Conservation (phyloP, 495 filamentous ascomycete species). For the Penicillium canescens region DNA sequence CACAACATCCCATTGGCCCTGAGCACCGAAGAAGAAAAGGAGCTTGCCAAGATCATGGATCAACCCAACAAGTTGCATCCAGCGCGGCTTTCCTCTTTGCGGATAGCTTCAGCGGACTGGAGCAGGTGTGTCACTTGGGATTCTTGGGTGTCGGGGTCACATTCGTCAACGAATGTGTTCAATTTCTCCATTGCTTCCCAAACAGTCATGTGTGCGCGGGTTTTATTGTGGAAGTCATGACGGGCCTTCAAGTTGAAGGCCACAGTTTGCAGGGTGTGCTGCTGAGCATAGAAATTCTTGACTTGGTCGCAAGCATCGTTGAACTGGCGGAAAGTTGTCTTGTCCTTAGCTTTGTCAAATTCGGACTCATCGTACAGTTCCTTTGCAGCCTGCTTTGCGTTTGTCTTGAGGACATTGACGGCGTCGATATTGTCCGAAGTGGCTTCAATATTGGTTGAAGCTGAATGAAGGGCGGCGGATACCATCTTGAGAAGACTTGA, state of each 20-base stretch:
- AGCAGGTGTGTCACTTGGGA: constrained; percentile 88
- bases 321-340: constrained; percentile 77
- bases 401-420: neutral
- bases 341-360: constrained; percentile 79
- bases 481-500: too few relatives aligned
- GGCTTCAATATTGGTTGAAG: too few relatives aligned
- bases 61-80: constrained; percentile 87
- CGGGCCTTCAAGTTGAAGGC: constrained; percentile 83
- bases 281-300: constrained; percentile 79
- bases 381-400: constrained; percentile 22
- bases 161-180: constrained; percentile 85
- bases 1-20: constrained; percentile 90
- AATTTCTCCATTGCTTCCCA: constrained; percentile 92
- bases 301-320: constrained; percentile 75
- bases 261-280: constrained; percentile 81
- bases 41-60: constrained; percentile 90
- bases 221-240: constrained; percentile 64
- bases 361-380: constrained; percentile 61
- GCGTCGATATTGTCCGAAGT: constrained; percentile 1
- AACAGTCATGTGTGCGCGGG: constrained; percentile 72
- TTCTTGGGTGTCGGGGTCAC: constrained; percentile 82
- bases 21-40: constrained; percentile 76
- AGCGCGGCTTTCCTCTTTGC: constrained; percentile 85
- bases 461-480: too few relatives aligned
- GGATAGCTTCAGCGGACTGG: constrained; percentile 83